These are phyloP conservation scores for Russula abietina DNA, from an alignment of 768 basidiomycete genomes.

Conservation along the genomic window DNA sequence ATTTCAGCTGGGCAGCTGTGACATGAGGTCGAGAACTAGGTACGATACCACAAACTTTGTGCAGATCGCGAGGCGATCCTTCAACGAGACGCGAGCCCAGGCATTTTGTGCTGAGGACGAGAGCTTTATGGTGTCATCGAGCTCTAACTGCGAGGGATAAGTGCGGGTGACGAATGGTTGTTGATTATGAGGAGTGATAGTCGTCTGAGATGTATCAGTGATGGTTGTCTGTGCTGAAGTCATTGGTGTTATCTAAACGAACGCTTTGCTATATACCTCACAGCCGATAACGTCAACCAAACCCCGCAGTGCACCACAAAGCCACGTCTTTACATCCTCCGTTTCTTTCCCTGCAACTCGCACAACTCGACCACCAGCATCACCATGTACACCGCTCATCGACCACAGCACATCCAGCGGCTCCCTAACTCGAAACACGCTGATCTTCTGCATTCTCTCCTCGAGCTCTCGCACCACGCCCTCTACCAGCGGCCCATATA, in stretches of 20 bases:
- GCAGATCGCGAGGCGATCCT: constrained; percentile 64
- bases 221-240: constrained; percentile 8
- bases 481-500: constrained; percentile 62
- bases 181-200: constrained; percentile 78
- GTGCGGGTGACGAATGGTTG: constrained; percentile 57
- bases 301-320: constrained; percentile 47
- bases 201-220: constrained; percentile 51
- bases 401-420: constrained; percentile 80
- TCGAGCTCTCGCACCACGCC: constrained; percentile 44
- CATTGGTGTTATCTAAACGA: constrained; percentile 34
- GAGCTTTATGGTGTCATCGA: constrained; percentile 53
- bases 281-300: constrained; percentile 51
- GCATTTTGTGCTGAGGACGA: constrained; percentile 63
- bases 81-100: constrained; percentile 58
- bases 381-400: constrained; percentile 49
- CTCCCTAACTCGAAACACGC: constrained; percentile 50
- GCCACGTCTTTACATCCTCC: constrained; percentile 67
- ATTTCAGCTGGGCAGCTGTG: background rate
- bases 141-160: constrained; percentile 55
- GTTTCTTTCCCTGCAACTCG: constrained; percentile 72
- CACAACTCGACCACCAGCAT: constrained; percentile 49
- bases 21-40: constrained; percentile 26
- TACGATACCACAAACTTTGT: constrained; percentile 60
- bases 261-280: constrained; percentile 61
- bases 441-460: constrained; percentile 45